phyloP scores from a whole-genome alignment of 306 rosid species.

The Ziziphus jujuba region DNA sequence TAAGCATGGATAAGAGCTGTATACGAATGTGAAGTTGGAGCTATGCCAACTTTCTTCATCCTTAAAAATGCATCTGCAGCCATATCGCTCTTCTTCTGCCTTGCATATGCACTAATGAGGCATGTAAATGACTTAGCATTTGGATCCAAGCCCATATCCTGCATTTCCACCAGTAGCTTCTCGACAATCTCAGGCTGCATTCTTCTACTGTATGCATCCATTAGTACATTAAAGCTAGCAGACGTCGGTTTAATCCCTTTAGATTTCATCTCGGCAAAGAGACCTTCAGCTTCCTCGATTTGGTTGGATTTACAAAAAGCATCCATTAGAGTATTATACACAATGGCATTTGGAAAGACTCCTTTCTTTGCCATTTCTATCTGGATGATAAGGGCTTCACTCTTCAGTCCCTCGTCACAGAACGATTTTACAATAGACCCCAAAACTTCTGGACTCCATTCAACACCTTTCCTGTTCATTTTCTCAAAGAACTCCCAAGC shows the following conservation, averaged over 20 bases:
- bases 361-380: conserved; percentile 77
- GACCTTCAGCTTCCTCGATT: conserved; percentile 89
- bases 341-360: conserved; percentile 56
- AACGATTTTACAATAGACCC: conserved; percentile 76
- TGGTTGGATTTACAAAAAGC: conserved; percentile 64
- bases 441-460: conserved; percentile 74
- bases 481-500: conserved; percentile 84
- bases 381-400: conserved; percentile 78
- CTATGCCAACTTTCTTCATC: conserved; percentile 79
- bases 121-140: conserved; percentile 75
- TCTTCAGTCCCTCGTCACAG: conserved; percentile 76
- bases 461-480: conserved; percentile 82
- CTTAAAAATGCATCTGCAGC: conserved; percentile 85
- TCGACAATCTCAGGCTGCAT: conserved; percentile 85
- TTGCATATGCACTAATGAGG: conserved; percentile 84
- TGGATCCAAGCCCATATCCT: conserved; percentile 71
- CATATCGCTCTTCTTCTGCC: conserved; percentile 74
- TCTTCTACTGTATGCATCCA: conserved; percentile 79
- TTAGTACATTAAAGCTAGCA: conserved; percentile 67
- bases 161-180: conserved; percentile 76
- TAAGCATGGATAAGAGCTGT: conserved; percentile 88
- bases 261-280: conserved; percentile 73
- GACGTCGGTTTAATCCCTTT: conserved; percentile 71
- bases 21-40: conserved; percentile 75
- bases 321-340: conserved; percentile 77